Evolutionary conservation across 2,329 filamentous ascomycete species (phyloP).

Genomic region (Alternaria incomplexa): DNA sequence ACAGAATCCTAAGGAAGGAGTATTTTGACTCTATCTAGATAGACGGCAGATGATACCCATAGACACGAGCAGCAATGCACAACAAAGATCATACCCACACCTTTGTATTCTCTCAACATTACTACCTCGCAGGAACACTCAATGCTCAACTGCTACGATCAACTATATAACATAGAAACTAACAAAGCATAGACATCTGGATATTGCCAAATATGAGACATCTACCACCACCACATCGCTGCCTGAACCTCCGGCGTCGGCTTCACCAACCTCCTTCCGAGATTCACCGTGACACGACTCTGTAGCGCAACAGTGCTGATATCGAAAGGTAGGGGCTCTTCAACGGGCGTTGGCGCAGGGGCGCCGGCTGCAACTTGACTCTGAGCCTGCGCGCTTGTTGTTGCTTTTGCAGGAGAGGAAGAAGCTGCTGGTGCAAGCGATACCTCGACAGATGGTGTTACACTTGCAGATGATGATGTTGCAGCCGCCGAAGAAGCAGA

Average conservation of each 20-base stretch:
- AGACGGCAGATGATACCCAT: slow-evolving; percentile 8
- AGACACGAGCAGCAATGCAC: slow-evolving; percentile 1
- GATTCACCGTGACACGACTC: slow-evolving; percentile 43
- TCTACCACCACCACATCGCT: slow-evolving; percentile 12
- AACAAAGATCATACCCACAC: not conserved
- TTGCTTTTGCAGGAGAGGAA: slow-evolving; percentile 2
- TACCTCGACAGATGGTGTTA: not conserved
- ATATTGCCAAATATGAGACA: not conserved
- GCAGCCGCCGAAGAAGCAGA: not conserved
- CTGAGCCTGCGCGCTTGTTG: slow-evolving; percentile 23
- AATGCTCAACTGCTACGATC: slow-evolving; percentile 12
- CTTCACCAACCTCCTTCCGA: slow-evolving; percentile 33
- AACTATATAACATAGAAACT: slow-evolving; percentile 10
- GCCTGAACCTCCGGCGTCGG: slow-evolving; percentile 22
- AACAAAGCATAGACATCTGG: not conserved
- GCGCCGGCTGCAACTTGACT: slow-evolving; percentile 28
- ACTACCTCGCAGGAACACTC: slow-evolving; percentile 13
- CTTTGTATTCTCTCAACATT: not conserved
- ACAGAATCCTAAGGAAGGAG: not conserved
- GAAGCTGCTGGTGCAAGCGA: not conserved
- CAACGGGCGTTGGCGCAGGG: slow-evolving; percentile 15
- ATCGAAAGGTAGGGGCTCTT: slow-evolving; percentile 38
- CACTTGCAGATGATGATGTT: not conserved
- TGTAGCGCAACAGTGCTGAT: slow-evolving; percentile 43
- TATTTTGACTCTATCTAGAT: not conserved